Base-by-base conservation (phyloP, 2,329 filamentous ascomycete species). In the Diaporthe humulicola region DNA sequence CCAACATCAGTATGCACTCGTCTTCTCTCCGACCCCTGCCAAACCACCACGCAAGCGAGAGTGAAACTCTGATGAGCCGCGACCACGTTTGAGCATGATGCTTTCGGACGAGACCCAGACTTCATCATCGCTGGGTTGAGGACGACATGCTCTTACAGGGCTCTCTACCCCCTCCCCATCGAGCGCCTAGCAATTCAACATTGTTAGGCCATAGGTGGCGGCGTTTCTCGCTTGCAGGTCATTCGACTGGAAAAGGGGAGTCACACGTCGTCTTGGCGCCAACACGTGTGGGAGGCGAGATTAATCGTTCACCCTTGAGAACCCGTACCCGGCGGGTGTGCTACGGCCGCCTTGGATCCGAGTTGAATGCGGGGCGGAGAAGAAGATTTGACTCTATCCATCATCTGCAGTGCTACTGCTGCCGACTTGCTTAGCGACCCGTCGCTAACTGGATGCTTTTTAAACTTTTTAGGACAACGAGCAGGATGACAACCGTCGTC, bases 321-420 rank as follows among this genome's bases (percentile, higher is more conserved):
- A 25, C 28, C 69, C 69, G 52, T 48, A 71, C 69, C 67, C 30
- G 69, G 69, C 40, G 52, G 38, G 5, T 2, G 2, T 52, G 36
- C 19, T 36, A 42, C 57, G 57, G 57, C 25, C 7, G 14, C 19
- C 6, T 40, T 38, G 25, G 52, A 33, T 48, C 67, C 52, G 22
- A 28, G 69, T 50, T 54, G 69, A 71, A 71, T 71, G 69, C 69
- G 40, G 52, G 69, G 38, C 40, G 69, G 69, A 71, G 69, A 40
- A 58, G 69, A 71, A 58, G 56, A 71, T 30, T 58, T 71, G 69
- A 58, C 69, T 60, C 69, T 71, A 71, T 71, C 69, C 69, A 58
- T 71, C 25, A 58, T 70, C 28, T 58, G 48, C 30, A 15, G 50
- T 71, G 69, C 69, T 58, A 48, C 42, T 42, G 30, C n/a, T 30